Base-by-base conservation (phyloP, 2,329 filamentous ascomycete species). In the Chaetomiaceae sp. region DNA sequence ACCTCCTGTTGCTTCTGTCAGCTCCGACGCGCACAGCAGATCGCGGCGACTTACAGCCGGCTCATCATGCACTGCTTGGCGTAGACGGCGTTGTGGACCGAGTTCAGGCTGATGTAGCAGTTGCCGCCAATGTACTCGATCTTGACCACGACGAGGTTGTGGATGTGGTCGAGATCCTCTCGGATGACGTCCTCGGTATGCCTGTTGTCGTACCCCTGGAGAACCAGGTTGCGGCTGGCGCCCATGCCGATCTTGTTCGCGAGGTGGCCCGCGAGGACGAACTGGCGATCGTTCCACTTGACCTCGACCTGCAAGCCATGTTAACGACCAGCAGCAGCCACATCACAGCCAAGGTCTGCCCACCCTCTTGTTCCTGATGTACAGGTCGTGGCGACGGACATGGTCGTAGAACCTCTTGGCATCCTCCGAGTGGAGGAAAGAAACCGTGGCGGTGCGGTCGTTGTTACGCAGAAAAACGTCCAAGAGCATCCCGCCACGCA, bases 11-110 rank as follows among this genome's bases (percentile, higher is more conserved):
- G 0, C 6, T 14, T 20, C 14, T 23, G 50, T 61, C 37, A 61
- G 53, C 39, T 19, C n/a, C 6, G 6, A 33, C 15, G 3, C 12
- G 9, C 6, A 33, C 12, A 33, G 3, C 17, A 29, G 11, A 51
- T n/a, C 22, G 27, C 56, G 61, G 59, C 45, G 57, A 70, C 77
- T 65, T 66, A 81, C 78, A 60, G 59, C 50, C 76, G 72, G 58
- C 78, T 83, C 80, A 87, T 84, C 85, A 95, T 88, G 71, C 89
- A 94, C 9, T 81, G 88, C 17, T 82, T 80, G 8, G 89, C 88
- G 68, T 85, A 89, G 48, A 89, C 77, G 11, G 89, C 87, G 57
- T 87, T 85, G 63, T 86, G 79, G 9, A 95, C 78, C 0, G 88
- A 90, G 67, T 91, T 95, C 7, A 85, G 89, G 51, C 81, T 84